Conservation (phyloP, 1,284 basidiomycete genomes). For the Inonotus obliquus region DNA sequence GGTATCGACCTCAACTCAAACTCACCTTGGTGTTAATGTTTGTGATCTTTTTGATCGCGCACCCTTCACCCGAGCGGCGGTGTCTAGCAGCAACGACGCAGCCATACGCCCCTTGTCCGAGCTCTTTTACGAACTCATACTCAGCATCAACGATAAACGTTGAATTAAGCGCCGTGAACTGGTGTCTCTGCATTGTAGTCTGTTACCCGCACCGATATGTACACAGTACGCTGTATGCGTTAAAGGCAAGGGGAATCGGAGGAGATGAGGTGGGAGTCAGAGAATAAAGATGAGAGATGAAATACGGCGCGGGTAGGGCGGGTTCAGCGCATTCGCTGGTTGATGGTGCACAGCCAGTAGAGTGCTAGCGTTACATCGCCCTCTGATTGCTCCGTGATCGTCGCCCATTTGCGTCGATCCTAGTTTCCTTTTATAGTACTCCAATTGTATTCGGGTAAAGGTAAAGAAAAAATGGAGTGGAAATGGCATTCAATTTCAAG, state of each 20-base stretch:
- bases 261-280: neutral
- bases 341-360: neutral
- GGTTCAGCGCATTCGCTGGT: neutral
- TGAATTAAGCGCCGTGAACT: slow-evolving; percentile 76
- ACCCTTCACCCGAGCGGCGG: slow-evolving; percentile 80
- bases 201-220: neutral
- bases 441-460: no score
- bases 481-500: no score
- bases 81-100: slow-evolving; percentile 88
- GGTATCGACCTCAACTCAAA: slow-evolving; percentile 14
- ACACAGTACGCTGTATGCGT: neutral
- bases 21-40: slow-evolving; percentile 91
- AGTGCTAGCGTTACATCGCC: neutral
- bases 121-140: slow-evolving; percentile 92
- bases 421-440: neutral
- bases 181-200: slow-evolving; percentile 53
- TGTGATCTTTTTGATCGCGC: slow-evolving; percentile 96
- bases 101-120: slow-evolving; percentile 92
- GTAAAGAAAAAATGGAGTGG: no score
- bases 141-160: slow-evolving; percentile 86
- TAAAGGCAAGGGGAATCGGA: neutral
- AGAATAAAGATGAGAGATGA: neutral
- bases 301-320: neutral
- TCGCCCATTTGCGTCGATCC: neutral
- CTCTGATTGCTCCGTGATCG: neutral